These are phyloP conservation scores for Neocatenulostroma microsporum DNA, from an alignment of 2,329 filamentous ascomycete species.

Conservation along the genomic window DNA sequence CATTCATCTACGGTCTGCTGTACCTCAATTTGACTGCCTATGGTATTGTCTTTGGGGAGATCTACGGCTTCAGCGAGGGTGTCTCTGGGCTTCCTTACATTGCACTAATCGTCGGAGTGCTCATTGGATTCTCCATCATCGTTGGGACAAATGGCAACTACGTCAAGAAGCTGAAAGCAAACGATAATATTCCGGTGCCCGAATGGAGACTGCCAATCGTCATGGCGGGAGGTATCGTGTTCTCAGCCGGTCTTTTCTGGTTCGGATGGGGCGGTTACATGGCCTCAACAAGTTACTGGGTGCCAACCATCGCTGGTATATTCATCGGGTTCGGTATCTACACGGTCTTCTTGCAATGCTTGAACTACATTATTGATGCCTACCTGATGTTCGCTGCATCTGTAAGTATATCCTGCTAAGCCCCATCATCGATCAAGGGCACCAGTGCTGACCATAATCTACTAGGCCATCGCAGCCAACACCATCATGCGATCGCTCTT, in stretches of 20 bases:
- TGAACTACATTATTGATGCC: conserved; percentile 36
- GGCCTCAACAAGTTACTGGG: conserved; percentile 35
- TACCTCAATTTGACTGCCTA: conserved; percentile 85
- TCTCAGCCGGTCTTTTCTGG: conserved; percentile 30
- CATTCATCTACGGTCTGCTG: conserved; percentile 47
- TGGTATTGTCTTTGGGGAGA: conserved; percentile 64
- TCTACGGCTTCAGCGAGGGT: conserved; percentile 64
- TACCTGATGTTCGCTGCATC: conserved; percentile 47
- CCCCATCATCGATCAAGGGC: no score
- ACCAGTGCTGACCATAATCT: neutral
- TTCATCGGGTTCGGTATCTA: conserved; percentile 38
- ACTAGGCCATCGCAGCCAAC: conserved; percentile 32
- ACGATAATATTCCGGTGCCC: conserved; percentile 34
- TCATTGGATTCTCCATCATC: conserved; percentile 22
- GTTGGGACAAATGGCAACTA: conserved; percentile 18
- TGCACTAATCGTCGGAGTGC: conserved; percentile 51
- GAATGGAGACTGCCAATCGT: conserved; percentile 5
- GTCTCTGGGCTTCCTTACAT: conserved; percentile 69
- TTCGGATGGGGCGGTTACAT: conserved; percentile 39
- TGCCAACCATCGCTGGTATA: conserved; percentile 37
- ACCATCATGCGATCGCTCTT: conserved; percentile 39
- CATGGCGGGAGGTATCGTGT: conserved; percentile 40
- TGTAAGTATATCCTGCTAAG: neutral
- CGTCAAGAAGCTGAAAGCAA: conserved; percentile 25
- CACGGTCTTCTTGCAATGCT: conserved; percentile 33